These are phyloP conservation scores for Colletotrichum salicis DNA, from an alignment of 2,329 filamentous ascomycete genomes.

Conservation along the genomic window DNA sequence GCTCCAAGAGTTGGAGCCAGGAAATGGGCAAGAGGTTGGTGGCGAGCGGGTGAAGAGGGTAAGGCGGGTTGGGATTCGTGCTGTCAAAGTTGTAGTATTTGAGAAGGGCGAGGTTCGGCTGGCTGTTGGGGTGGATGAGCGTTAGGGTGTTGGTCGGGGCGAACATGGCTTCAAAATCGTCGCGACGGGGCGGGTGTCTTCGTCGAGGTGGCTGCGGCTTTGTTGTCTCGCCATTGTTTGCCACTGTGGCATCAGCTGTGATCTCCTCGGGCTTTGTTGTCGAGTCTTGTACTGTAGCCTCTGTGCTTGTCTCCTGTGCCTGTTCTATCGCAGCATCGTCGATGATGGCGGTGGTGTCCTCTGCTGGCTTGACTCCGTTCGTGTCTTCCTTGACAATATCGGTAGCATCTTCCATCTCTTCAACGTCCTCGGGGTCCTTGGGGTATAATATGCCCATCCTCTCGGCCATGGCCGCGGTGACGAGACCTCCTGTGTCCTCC, in stretches of 20 bases:
- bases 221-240: slow-evolving; percentile 6
- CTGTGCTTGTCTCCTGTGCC: neutral
- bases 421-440: slow-evolving; percentile 42
- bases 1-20: slow-evolving; percentile 90
- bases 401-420: slow-evolving; percentile 43
- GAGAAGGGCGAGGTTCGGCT: slow-evolving; percentile 87
- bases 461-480: slow-evolving; percentile 87
- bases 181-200: slow-evolving; percentile 38
- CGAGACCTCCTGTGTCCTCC: slow-evolving; percentile 85
- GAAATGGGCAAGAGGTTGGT: slow-evolving; percentile 85
- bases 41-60: slow-evolving; percentile 79
- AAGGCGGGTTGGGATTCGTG: slow-evolving; percentile 67
- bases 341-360: neutral
- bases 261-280: slow-evolving; percentile 2
- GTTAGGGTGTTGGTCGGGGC: slow-evolving; percentile 81
- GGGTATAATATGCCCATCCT: slow-evolving; percentile 83
- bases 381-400: slow-evolving; percentile 28
- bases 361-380: slow-evolving; percentile 14
- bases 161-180: slow-evolving; percentile 72
- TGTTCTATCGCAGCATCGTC: neutral
- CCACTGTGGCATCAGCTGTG: slow-evolving; percentile 5
- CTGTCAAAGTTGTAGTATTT: slow-evolving; percentile 90
- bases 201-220: slow-evolving; percentile 15
- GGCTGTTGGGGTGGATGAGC: slow-evolving; percentile 81
- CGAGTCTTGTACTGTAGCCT: neutral